Base-by-base conservation (phyloP, 164 flowering plant genomes). In the Stephania yunnanensis region DNA sequence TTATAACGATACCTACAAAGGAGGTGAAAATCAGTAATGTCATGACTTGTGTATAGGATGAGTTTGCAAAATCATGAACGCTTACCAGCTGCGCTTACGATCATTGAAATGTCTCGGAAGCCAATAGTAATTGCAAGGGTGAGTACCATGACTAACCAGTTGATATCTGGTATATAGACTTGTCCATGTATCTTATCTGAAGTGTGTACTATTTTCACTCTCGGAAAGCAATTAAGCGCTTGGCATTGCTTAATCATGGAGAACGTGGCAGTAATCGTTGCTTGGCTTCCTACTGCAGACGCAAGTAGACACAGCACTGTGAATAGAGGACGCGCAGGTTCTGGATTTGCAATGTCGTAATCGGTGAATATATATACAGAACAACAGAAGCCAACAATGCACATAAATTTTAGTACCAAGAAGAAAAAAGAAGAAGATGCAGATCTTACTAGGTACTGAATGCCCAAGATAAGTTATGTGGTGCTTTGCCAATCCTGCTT, bases 401-500 rank as follows among this genome's bases (percentile, higher is more conserved):
- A n/a, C 19, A 19, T 76, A 7, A 6, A 80, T 53, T 68, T 78
- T 77, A 61, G 75, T 45, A 10, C 78, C 70, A 44, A 10, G 15
- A n/a, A 17, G 46, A 25, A 25, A 25, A 25, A 25, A 25, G 25
- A 25, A 0, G 29, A 46, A 58, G 76, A 68, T 13, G 46, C 64
- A 10, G 81, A 0, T 25, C 20, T 68, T 85, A 93, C 97, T 90
- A 55, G 98, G 96, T 13, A 93, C 88, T n/a, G 94, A 90, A 63
- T 36, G 22, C 53, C 69, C 19, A 61, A 74, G 72, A 36, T 52
- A 31, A 50, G 63, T 69, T 10, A 50, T 31, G n/a, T 13, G 17
- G 4, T 67, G 20, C 48, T n/a, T 0, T 30, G 55, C 7, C 22
- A 67, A 46, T 58, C 31, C 46, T 3, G 55, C 58, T 69, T 77